A percentile compares a stretch with the other conserved stretches of the same genome.
Evolutionary conservation across 148 eudicot genomes (phyloP).

Genomic region (Rheum nobile): DNA sequence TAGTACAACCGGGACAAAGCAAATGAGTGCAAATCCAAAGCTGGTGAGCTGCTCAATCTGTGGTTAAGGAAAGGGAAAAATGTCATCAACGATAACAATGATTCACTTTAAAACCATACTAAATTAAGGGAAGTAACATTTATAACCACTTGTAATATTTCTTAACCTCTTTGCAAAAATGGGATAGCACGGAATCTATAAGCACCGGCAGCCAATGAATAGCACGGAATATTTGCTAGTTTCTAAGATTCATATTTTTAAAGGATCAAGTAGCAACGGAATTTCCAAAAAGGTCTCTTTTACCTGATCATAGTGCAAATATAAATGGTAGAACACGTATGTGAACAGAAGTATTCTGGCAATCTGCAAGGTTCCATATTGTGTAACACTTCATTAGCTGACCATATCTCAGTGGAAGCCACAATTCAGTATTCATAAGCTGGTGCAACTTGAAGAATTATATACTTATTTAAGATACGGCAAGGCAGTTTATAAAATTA

Average conservation of each 20-base stretch:
- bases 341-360: constrained; percentile 68
- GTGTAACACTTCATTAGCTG: background rate
- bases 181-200: too few relatives aligned
- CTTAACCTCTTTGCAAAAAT: too few relatives aligned
- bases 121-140: background rate
- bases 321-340: constrained; percentile 68
- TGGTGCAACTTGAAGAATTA: background rate
- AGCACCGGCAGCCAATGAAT: too few relatives aligned
- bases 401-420: constrained; percentile 1
- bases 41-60: constrained; percentile 57
- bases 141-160: background rate
- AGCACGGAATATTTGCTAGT: too few relatives aligned
- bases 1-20: constrained; percentile 38
- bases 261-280: background rate
- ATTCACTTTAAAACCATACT: background rate
- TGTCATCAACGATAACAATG: background rate
- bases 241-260: too few relatives aligned
- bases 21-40: constrained; percentile 41
- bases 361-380: constrained; percentile 34
- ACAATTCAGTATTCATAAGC: background rate
- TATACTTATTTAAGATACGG: background rate
- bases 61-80: background rate
- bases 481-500: background rate
- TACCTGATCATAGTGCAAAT: constrained; percentile 67
- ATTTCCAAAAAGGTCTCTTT: constrained; percentile 3